Evolutionary conservation across 163 green algal genomes (phyloP).

Genomic region (Chlorella variabilis): DNA sequence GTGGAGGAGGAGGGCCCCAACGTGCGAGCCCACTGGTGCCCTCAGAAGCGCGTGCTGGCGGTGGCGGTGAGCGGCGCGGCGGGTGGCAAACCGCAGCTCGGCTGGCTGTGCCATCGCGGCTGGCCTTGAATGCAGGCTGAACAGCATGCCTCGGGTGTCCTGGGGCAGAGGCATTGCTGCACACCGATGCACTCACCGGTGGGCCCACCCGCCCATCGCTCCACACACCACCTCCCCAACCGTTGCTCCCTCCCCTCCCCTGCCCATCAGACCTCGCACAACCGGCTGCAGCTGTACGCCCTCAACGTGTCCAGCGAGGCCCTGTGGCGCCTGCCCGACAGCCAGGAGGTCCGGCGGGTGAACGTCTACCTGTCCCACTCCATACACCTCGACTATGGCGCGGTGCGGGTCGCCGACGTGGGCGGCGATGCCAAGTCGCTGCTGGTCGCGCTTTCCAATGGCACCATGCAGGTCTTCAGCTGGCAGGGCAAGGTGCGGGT

Average conservation of each 20-base stretch:
- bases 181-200: no score
- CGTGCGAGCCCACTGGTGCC: constrained; percentile 65
- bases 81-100: not conserved
- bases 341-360: constrained; percentile 17
- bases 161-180: not conserved
- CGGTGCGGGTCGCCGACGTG: constrained; percentile 22
- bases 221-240: not conserved
- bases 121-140: not conserved
- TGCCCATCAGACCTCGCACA: constrained; percentile 72
- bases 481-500: constrained; percentile 74
- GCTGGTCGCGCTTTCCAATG: constrained; percentile 68
- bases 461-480: constrained; percentile 63
- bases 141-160: not conserved
- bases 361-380: constrained; percentile 60
- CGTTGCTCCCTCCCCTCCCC: not conserved
- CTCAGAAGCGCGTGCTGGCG: constrained; percentile 59
- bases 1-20: constrained; percentile 65
- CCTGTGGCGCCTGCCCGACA: constrained; percentile 29
- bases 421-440: constrained; percentile 37
- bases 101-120: not conserved
- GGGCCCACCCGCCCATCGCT: not conserved
- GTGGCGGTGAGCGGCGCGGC: constrained; percentile 60
- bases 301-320: constrained; percentile 66
- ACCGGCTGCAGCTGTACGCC: constrained; percentile 71
- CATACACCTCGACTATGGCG: constrained; percentile 40